Percentiles rank a stretch among this genome's conserved stretches.
phyloP scores from a whole-genome alignment of 805 yeast genomes.

The Starmerella stellata region DNA sequence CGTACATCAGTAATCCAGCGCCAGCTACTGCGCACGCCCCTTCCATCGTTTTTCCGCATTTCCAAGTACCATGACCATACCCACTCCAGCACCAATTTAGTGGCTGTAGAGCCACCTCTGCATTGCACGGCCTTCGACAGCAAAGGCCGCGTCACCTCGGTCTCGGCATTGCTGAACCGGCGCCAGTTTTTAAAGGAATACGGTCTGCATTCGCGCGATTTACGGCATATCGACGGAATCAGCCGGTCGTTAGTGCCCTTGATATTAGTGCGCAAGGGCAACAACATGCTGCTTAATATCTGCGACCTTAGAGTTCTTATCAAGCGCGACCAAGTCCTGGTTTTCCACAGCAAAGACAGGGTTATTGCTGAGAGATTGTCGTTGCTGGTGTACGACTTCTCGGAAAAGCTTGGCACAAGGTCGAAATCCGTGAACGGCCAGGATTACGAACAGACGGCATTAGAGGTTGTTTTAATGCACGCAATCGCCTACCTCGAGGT shows the following conservation, averaged over 20 bases:
- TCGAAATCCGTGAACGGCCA: conserved; percentile 24
- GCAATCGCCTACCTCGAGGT: conserved; percentile 65
- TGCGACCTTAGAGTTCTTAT: conserved; percentile 47
- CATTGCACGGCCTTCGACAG: conserved; percentile 43
- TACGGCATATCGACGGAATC: conserved; percentile 51
- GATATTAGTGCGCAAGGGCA: conserved; percentile 37
- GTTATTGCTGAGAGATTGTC: conserved; percentile 50
- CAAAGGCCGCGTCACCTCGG: conserved; percentile 38
- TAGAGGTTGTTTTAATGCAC: conserved; percentile 66
- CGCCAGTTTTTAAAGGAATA: conserved; percentile 43
- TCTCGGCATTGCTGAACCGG: conserved; percentile 40
- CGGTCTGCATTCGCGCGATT: conserved; percentile 66
- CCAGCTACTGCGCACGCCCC: too few species aligned
- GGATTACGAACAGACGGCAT: conserved; percentile 60
- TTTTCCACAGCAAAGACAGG: conserved; percentile 37
- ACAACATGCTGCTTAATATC: conserved; percentile 40
- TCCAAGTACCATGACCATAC: too few species aligned
- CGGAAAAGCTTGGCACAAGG: conserved; percentile 39
- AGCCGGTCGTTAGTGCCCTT: conserved; percentile 43
- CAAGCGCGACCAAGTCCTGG: conserved; percentile 37
- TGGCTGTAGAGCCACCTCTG: conserved; percentile 14
- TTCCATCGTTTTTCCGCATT: too few species aligned
- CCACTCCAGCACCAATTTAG: too few species aligned
- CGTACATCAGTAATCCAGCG: too few species aligned
- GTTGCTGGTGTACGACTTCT: conserved; percentile 68